Evolutionary conservation across 2,329 filamentous ascomycete species (phyloP).

Genomic region (Fusarium sarcochroum): DNA sequence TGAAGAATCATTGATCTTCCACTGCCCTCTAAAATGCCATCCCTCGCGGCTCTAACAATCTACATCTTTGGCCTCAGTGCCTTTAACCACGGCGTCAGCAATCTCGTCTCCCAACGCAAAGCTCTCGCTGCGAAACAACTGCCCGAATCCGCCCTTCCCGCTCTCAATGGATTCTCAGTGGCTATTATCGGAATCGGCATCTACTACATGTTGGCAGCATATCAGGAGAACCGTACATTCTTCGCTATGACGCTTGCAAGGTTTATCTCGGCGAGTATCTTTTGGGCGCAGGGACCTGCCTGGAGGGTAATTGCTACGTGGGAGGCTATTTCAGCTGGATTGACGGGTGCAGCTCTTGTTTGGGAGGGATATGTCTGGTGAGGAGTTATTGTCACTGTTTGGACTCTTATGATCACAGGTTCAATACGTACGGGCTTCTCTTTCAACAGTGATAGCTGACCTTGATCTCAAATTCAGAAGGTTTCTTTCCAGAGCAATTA

Average conservation of each 20-base stretch:
- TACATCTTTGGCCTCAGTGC: slow-evolving; percentile 32
- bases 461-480: too few species aligned
- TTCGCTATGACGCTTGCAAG: slow-evolving; percentile 12
- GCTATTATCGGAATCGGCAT: slow-evolving; percentile 27
- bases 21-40: neutral
- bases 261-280: slow-evolving; percentile 23
- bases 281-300: slow-evolving; percentile 25
- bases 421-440: too few species aligned
- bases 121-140: slow-evolving; percentile 27
- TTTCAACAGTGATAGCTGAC: too few species aligned
- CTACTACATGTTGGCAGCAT: slow-evolving; percentile 24
- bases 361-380: neutral
- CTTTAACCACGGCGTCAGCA: slow-evolving; percentile 30
- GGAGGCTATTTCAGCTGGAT: slow-evolving; percentile 12
- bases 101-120: slow-evolving; percentile 28
- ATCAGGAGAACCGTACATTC: slow-evolving; percentile 20
- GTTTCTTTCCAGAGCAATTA: too few species aligned
- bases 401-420: neutral
- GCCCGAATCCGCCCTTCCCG: slow-evolving; percentile 25
- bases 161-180: slow-evolving; percentile 33
- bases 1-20: too few species aligned
- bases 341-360: slow-evolving; percentile 2
- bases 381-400: neutral
- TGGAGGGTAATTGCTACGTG: slow-evolving; percentile 23
- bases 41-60: slow-evolving; percentile 11